Conservation (phyloP, 495 filamentous ascomycete genomes). For the Schizothecium vesticola region DNA sequence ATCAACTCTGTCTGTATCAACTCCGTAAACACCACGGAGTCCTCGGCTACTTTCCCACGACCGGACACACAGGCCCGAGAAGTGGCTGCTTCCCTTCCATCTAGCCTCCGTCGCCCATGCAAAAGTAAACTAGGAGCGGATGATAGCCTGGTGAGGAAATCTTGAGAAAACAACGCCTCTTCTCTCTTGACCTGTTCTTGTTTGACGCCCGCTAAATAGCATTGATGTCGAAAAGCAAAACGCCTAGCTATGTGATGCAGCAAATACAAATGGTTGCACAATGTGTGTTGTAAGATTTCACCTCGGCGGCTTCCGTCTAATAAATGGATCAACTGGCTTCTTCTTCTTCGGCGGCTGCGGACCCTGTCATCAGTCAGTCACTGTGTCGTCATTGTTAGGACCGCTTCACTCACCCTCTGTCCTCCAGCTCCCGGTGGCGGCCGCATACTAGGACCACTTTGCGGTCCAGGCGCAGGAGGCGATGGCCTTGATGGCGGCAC, state of each 20-base stretch:
- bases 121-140: neutral
- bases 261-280: neutral
- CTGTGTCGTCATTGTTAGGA: neutral
- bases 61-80: neutral
- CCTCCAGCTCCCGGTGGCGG: conserved; percentile 5
- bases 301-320: conserved; percentile 36
- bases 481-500: conserved; percentile 19
- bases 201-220: neutral
- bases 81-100: neutral
- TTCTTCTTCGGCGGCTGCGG: conserved; percentile 25
- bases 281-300: conserved; percentile 1
- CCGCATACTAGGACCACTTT: neutral
- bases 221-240: neutral
- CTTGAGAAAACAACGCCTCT: neutral
- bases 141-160: neutral
- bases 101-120: neutral
- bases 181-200: neutral
- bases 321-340: conserved; percentile 38
- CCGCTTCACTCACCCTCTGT: conserved; percentile 9
- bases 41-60: neutral
- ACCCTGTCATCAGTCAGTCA: conserved; percentile 1
- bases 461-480: conserved; percentile 12
- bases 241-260: neutral
- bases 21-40: neutral
- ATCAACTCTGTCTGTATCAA: neutral